A percentile compares a stretch with the other conserved stretches of the same genome.
phyloP scores from a whole-genome alignment of 495 filamentous ascomycete genomes.

The Tuber brumale region DNA sequence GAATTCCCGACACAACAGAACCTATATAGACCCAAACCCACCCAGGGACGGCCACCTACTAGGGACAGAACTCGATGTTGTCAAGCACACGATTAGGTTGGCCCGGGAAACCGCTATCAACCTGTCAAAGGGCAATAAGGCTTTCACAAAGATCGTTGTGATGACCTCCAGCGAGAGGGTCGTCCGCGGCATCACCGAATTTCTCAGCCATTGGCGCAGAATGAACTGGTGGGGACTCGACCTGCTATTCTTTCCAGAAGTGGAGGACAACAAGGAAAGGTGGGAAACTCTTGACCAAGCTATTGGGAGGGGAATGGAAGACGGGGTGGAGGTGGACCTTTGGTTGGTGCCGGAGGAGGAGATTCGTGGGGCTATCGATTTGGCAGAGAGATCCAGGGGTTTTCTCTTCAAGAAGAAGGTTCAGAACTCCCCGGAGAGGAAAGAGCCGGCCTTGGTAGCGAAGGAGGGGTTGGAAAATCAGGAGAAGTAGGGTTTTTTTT shows the following conservation, averaged over 20 bases:
- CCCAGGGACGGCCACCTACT: background rate
- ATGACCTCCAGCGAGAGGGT: constrained; percentile 5
- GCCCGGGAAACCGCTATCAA: constrained; percentile 1
- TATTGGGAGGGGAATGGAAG: constrained; percentile 14
- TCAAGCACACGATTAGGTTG: constrained; percentile 14
- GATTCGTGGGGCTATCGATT: constrained; percentile 10
- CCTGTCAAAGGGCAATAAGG: constrained; percentile 6
- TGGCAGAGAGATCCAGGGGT: background rate
- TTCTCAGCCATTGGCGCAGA: constrained; percentile 12
- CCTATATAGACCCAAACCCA: background rate
- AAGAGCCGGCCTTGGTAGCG: background rate
- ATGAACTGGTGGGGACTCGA: constrained; percentile 3
- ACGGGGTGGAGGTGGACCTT: constrained; percentile 24
- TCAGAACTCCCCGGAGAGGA: background rate
- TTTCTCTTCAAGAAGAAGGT: background rate
- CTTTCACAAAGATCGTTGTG: constrained; percentile 19
- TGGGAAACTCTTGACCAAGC: constrained; percentile 13
- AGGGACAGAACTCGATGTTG: constrained; percentile 9
- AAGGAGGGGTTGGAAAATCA: too few relatives aligned
- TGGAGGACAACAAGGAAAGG: background rate
- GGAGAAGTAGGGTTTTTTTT: background rate
- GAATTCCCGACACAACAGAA: constrained; percentile 15
- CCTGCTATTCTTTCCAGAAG: background rate
- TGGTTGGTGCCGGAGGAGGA: constrained; percentile 22
- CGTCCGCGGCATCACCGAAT: constrained; percentile 14